phyloP scores from a whole-genome alignment of 345 rosid genomes.

The Draba incana region DNA sequence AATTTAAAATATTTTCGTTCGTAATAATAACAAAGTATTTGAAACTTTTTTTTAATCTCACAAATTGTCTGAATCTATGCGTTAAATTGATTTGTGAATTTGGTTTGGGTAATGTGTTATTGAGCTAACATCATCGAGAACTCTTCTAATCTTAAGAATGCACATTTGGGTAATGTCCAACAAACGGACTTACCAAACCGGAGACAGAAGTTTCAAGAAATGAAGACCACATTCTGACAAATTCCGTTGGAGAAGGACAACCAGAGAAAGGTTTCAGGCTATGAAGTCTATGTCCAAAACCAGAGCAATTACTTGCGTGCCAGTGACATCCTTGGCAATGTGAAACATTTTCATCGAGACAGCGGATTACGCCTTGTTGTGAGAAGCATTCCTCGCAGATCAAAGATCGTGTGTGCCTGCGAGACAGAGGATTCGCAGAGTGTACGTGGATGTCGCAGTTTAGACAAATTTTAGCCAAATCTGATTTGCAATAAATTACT shows the following conservation, averaged over 20 bases:
- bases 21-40: neutral
- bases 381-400: slow-evolving; percentile 66
- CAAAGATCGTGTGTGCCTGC: slow-evolving; percentile 64
- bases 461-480: slow-evolving; percentile 67
- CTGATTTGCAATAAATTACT: slow-evolving; percentile 70
- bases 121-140: slow-evolving; percentile 12
- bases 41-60: neutral
- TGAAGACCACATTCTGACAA: slow-evolving; percentile 61
- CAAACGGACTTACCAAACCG: slow-evolving; percentile 26
- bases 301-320: slow-evolving; percentile 49
- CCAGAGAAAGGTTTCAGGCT: slow-evolving; percentile 54
- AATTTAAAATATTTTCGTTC: neutral
- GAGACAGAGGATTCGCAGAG: slow-evolving; percentile 66
- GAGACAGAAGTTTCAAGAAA: slow-evolving; percentile 50
- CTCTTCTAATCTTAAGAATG: neutral
- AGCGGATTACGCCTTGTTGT: slow-evolving; percentile 54
- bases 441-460: slow-evolving; percentile 69
- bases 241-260: slow-evolving; percentile 63
- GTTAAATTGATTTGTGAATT: neutral
- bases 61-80: neutral
- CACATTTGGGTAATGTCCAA: too few species aligned
- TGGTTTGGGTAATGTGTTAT: slow-evolving; percentile 23
- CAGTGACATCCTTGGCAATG: slow-evolving; percentile 69
- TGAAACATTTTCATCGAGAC: slow-evolving; percentile 57
- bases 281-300: slow-evolving; percentile 52